These are phyloP conservation scores for Fusarium sororula DNA, from an alignment of 2,329 filamentous ascomycete species.

Conservation along the genomic window DNA sequence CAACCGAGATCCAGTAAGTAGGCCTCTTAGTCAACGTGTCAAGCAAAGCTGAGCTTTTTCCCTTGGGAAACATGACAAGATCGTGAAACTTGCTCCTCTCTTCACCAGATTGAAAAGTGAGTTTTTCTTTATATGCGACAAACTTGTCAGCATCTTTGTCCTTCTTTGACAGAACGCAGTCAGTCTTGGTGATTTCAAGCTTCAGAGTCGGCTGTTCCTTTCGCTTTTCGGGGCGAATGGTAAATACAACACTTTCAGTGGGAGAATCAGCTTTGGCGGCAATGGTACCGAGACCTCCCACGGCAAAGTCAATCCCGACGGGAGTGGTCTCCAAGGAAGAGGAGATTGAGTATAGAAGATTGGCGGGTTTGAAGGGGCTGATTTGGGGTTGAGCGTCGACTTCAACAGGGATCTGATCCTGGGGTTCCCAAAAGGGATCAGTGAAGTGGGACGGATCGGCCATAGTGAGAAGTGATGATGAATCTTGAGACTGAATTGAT, in stretches of 20 bases:
- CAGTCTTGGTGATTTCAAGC: neutral
- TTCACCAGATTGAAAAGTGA: neutral
- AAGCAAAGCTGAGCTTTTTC: neutral
- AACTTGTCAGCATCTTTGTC: neutral
- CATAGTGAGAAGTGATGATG: neutral
- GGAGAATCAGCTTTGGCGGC: neutral
- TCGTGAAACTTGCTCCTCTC: neutral
- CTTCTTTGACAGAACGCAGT: neutral
- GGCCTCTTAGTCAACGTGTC: neutral
- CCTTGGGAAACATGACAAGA: neutral
- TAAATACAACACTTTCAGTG: neutral
- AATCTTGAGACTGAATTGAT: rapidly evolving
- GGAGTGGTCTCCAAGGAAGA: neutral
- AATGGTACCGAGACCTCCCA: neutral
- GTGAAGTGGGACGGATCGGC: neutral
- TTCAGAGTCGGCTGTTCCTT: neutral
- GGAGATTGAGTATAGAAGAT: neutral
- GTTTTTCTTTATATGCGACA: neutral
- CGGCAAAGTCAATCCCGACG: rapidly evolving
- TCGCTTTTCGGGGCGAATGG: neutral
- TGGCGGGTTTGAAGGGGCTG: neutral
- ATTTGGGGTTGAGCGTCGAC: neutral
- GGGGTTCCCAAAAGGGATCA: neutral
- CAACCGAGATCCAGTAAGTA: neutral
- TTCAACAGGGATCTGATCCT: neutral